Evolutionary conservation across 2,329 filamentous ascomycete genomes (phyloP).

Genomic region (Paraconiothyrium sp.): DNA sequence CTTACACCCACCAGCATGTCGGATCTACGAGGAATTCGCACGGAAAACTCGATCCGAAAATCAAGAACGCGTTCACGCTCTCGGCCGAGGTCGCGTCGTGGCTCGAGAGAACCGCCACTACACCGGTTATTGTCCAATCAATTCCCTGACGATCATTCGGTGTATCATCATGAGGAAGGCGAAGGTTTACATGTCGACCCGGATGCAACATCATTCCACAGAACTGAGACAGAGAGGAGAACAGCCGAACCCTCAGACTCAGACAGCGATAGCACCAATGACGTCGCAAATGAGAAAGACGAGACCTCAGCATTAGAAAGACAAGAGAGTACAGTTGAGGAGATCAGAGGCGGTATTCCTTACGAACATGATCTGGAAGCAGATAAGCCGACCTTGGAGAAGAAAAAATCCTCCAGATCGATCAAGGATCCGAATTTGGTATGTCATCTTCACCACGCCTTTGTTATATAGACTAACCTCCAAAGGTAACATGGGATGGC

Average conservation of each 20-base stretch:
- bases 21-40: conserved; percentile 16
- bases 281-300: conserved; percentile 26
- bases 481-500: conserved; percentile 57
- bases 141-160: conserved; percentile 47
- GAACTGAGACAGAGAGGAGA: conserved; percentile 38
- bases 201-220: conserved; percentile 33
- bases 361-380: conserved; percentile 45
- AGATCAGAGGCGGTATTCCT: conserved; percentile 39
- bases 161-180: conserved; percentile 45
- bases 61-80: conserved; percentile 37
- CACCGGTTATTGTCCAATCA: conserved; percentile 41
- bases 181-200: conserved; percentile 34
- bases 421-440: conserved; percentile 47
- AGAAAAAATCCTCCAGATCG: conserved; percentile 36
- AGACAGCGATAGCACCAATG: conserved; percentile 23
- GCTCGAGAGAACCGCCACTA: conserved; percentile 31
- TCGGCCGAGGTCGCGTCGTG: conserved; percentile 25
- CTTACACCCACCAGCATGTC: conserved; percentile 18
- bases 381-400: conserved; percentile 29
- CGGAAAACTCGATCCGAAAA: conserved; percentile 17
- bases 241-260: conserved; percentile 20
- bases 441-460: conserved; percentile 8
- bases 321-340: conserved; percentile 33
- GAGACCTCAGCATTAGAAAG: conserved; percentile 19
- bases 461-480: conserved; percentile 16